A percentile compares a stretch with the other conserved stretches of the same genome.
Conservation (phyloP, 441 rosid genomes). For the Flueggea neowawraea region DNA sequence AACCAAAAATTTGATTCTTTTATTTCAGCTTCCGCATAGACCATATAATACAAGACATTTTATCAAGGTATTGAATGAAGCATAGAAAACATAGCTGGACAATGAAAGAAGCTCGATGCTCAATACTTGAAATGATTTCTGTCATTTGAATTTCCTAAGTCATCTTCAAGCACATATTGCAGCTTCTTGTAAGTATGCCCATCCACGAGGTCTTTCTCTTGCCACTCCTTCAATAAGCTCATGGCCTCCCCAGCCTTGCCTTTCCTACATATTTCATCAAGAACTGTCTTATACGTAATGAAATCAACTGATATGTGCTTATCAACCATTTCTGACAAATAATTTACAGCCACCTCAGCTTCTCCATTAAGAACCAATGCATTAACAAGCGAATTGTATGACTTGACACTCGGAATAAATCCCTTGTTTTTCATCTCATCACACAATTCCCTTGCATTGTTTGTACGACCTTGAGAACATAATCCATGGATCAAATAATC, state of each 20-base stretch:
- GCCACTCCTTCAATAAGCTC: constrained; percentile 52
- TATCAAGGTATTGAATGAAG: no score
- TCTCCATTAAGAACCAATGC: constrained; percentile 78
- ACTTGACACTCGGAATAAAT: constrained; percentile 62
- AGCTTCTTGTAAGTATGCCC: constrained; percentile 54
- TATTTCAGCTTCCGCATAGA: no score
- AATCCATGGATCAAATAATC: constrained; percentile 86
- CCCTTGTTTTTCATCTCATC: constrained; percentile 77
- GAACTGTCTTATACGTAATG: constrained; percentile 62
- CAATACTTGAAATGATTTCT: constrained; percentile 24
- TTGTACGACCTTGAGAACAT: constrained; percentile 81
- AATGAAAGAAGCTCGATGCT: constrained; percentile 1
- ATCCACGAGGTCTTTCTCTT: constrained; percentile 55
- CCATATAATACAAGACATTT: no score
- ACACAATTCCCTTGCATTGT: constrained; percentile 68
- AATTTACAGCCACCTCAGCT: constrained; percentile 50
- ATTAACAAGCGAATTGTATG: constrained; percentile 80
- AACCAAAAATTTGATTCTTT: no score
- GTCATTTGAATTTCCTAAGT: constrained; percentile 29
- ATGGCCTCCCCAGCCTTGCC: constrained; percentile 53
- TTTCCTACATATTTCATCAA: constrained; percentile 75
- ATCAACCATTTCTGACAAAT: constrained; percentile 77
- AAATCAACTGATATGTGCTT: constrained; percentile 55
- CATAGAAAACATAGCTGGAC: no score
- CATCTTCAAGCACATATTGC: constrained; percentile 57